Base-by-base conservation (phyloP, 208 protist genomes). In the Trypanosoma caninum region DNA sequence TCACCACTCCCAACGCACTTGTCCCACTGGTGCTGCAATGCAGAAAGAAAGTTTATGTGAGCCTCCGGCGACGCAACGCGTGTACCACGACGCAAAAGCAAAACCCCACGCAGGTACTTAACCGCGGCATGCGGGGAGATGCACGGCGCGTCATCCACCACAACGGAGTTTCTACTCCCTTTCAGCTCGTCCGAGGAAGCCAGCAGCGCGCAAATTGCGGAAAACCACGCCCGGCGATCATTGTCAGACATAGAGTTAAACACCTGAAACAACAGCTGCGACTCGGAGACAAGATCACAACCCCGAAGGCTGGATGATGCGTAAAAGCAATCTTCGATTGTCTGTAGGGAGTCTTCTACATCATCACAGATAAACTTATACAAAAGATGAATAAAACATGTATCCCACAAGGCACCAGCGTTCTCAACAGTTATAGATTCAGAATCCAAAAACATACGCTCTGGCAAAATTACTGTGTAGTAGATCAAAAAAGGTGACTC, bases 381-480 rank as follows among this genome's bases (percentile, higher is more conserved):
- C 48, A 91, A 84, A 27, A 82, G 37, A 16, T 64, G 69, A 0
- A 72, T 61, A 51, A 87, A 87, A 35, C 45, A 25, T 2, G 64
- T 76, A 34, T 70, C 56, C 53, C 61, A 62, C 44, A 66, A 51
- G 9, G 52, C 44, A 1, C 55, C 62, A n/a, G 46, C 22, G 23
- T 48, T 51, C 31, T 44, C 42, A 31, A 57, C 48, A 0, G 51
- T 47, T 20, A 48, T 33, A 34, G 59, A 34, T 9, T 52, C 62
- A 13, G 73, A 74, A 33, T 71, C 66, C 4, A 73, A 68, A 46
- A 88, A 70, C 41, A 78, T 60, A 22, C 84, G 72, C 27, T 76
- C 67, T 4, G 84, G 84, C 23, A 91, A 62, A 37, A 91, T 65
- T 4, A 81, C 67, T n/a, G 52, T 65, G 65, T 91, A 91, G 74